Conservation (phyloP, 2,329 filamentous ascomycete species). For the Epichloe sylvatica region DNA sequence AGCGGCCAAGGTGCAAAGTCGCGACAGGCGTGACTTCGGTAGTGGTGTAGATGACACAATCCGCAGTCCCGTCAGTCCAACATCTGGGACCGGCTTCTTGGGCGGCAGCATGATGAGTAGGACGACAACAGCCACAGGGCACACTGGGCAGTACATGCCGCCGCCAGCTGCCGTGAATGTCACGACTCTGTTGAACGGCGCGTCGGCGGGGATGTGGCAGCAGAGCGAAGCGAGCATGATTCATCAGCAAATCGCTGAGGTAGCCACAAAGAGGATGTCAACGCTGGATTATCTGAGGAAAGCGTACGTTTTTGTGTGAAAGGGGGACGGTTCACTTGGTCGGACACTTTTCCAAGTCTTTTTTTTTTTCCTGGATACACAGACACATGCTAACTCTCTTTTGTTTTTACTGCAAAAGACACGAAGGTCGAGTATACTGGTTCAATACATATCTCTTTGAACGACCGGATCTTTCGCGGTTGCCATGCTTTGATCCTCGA, state of each 20-base stretch:
- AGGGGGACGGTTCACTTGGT: background rate
- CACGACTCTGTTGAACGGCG: background rate
- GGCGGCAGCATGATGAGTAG: constrained; percentile 6
- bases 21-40: constrained; percentile 9
- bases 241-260: constrained; percentile 61
- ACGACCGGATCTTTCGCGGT: constrained; percentile 60
- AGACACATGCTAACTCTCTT: background rate
- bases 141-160: constrained; percentile 10
- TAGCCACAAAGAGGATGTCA: constrained; percentile 82
- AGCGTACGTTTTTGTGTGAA: constrained; percentile 46
- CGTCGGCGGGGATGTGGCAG: constrained; percentile 16
- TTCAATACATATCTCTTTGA: constrained; percentile 95
- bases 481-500: constrained; percentile 73
- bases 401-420: constrained; percentile 33
- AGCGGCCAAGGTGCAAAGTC: constrained; percentile 28
- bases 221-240: constrained; percentile 35
- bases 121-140: constrained; percentile 2
- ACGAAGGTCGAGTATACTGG: constrained; percentile 93
- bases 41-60: constrained; percentile 3
- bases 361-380: background rate
- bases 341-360: background rate
- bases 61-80: constrained; percentile 9
- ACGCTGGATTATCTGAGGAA: constrained; percentile 88
- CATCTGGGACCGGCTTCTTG: constrained; percentile 6
- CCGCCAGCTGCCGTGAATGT: constrained; percentile 7